These are phyloP conservation scores for Erysimum cheiranthoides DNA, from an alignment of 345 rosid species.

Conservation along the genomic window DNA sequence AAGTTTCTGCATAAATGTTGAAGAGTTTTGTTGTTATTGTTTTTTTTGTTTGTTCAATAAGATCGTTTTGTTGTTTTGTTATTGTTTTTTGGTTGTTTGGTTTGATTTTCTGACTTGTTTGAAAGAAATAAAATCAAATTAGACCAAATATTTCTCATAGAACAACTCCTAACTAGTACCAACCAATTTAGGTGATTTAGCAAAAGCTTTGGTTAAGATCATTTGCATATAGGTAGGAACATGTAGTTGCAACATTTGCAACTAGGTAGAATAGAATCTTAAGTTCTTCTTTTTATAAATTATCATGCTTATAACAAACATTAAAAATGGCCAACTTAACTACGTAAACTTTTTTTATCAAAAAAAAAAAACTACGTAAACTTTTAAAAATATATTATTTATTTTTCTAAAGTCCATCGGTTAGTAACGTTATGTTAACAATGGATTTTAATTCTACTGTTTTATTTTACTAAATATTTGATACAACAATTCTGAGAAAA, in stretches of 20 bases:
- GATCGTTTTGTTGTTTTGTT: too few species aligned
- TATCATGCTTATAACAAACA: too few species aligned
- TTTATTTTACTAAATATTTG: too few species aligned
- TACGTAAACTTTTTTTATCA: too few species aligned
- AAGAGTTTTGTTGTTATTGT: background rate
- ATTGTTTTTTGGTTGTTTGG: background rate
- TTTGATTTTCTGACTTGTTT: background rate
- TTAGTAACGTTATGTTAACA: too few species aligned
- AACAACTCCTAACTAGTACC: background rate
- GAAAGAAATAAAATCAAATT: background rate
- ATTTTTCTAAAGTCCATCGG: too few species aligned
- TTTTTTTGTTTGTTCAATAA: background rate
- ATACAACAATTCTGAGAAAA: too few species aligned
- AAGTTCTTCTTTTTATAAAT: too few species aligned
- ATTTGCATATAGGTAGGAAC: background rate
- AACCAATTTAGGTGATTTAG: background rate
- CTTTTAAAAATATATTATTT: too few species aligned
- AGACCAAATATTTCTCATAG: background rate
- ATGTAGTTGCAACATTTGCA: background rate
- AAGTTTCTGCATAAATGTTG: constrained; percentile 1
- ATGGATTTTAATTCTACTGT: too few species aligned
- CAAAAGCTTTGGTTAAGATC: constrained; percentile 1
- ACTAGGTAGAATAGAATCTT: background rate
- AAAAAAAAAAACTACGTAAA: too few species aligned
- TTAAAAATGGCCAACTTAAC: too few species aligned